These are phyloP conservation scores for Canavalia gladiata DNA, from an alignment of 306 rosid genomes.

Conservation along the genomic window DNA sequence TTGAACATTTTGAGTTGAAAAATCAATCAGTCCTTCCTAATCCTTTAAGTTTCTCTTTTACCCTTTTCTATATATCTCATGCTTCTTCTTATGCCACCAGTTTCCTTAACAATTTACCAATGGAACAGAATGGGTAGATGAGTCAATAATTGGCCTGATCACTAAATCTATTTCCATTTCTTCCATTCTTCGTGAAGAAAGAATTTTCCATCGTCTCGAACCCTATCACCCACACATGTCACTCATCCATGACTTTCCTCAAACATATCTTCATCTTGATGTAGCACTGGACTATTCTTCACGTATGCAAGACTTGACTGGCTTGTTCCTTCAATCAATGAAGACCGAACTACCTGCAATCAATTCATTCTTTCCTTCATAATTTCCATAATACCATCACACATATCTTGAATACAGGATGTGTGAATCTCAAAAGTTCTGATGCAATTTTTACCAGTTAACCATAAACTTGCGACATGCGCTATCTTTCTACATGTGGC, in stretches of 20 bases:
- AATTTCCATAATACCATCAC: not conserved
- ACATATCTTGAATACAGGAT: conserved; percentile 2
- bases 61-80: conserved; percentile 27
- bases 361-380: conserved; percentile 34
- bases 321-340: conserved; percentile 68
- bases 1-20: conserved; percentile 16
- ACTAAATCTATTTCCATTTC: conserved; percentile 16
- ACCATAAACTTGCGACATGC: not conserved
- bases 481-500: not conserved
- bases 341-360: conserved; percentile 76
- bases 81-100: conserved; percentile 27
- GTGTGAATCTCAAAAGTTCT: not conserved
- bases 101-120: conserved; percentile 33
- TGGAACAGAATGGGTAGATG: conserved; percentile 18
- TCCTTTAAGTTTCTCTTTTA: conserved; percentile 23
- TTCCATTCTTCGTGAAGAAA: conserved; percentile 31
- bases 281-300: conserved; percentile 52
- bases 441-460: conserved; percentile 13
- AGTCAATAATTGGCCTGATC: conserved; percentile 18
- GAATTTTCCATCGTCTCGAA: conserved; percentile 22
- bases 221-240: conserved; percentile 19
- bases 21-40: not conserved
- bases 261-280: conserved; percentile 57
- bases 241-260: conserved; percentile 62
- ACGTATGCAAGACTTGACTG: conserved; percentile 57